These are phyloP conservation scores for Conticribra guillardii DNA, from an alignment of 108 stramenopile genomes.

Conservation along the genomic window DNA sequence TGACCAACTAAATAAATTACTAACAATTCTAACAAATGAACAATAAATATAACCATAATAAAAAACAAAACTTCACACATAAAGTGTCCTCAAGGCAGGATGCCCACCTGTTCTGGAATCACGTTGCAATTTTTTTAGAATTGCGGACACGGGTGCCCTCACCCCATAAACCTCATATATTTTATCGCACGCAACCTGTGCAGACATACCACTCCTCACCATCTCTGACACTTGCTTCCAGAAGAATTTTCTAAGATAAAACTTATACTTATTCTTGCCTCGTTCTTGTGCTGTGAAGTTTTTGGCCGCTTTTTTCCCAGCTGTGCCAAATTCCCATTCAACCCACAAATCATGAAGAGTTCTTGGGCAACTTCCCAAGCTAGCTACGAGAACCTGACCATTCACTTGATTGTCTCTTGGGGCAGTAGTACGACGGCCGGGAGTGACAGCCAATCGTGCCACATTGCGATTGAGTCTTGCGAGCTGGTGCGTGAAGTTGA, in stretches of 20 bases:
- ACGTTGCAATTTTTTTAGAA: not conserved
- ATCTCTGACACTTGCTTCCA: constrained; percentile 10
- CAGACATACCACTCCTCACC: not conserved
- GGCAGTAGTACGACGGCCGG: not conserved
- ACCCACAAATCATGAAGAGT: constrained; percentile 39
- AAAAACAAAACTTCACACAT: not conserved
- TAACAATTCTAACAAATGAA: too few species aligned
- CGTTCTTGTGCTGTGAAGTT: constrained; percentile 34
- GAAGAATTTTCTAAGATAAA: constrained; percentile 20
- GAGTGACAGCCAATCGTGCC: not conserved
- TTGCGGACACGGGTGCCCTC: not conserved
- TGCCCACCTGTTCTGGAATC: not conserved
- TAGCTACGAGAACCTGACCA: not conserved
- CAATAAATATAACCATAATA: too few species aligned
- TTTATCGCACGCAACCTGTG: not conserved
- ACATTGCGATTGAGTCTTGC: not conserved
- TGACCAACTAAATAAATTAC: too few species aligned
- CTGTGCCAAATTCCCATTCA: constrained; percentile 45
- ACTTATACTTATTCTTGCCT: constrained; percentile 17
- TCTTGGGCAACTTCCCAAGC: constrained; percentile 12
- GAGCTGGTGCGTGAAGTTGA: not conserved
- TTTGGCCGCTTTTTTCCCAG: constrained; percentile 41
- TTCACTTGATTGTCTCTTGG: not conserved
- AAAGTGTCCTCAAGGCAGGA: not conserved
- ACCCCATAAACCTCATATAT: not conserved